A percentile compares a stretch with the other conserved stretches of the same genome.
phyloP scores from a whole-genome alignment of 371 early-diverging fungal species.

The Capillidium heterosporum region DNA sequence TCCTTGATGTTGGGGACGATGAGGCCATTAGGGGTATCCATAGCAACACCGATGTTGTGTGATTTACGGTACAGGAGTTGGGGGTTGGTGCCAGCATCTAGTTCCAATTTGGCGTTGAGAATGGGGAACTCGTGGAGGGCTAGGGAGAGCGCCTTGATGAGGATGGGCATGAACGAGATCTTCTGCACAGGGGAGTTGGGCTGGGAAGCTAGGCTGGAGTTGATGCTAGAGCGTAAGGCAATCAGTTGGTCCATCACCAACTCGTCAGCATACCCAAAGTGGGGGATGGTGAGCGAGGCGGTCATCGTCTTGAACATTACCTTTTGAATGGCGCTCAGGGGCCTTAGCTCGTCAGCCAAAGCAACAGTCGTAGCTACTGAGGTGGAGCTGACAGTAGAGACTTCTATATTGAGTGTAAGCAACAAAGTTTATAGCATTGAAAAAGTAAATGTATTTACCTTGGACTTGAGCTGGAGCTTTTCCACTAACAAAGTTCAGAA shows the following conservation, averaged over 20 bases:
- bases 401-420: neutral
- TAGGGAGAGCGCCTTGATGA: constrained; percentile 79
- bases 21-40: constrained; percentile 90
- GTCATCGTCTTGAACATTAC: constrained; percentile 97
- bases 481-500: constrained; percentile 33
- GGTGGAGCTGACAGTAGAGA: neutral
- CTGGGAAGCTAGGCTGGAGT: constrained; percentile 24
- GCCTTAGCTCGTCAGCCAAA: constrained; percentile 18
- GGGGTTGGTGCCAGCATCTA: constrained; percentile 23
- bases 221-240: constrained; percentile 44
- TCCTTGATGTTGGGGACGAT: constrained; percentile 89
- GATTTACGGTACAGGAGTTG: constrained; percentile 45
- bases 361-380: constrained; percentile 5
- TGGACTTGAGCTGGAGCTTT: constrained; percentile 6
- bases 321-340: constrained; percentile 69
- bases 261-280: constrained; percentile 87
- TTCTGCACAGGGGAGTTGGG: constrained; percentile 31
- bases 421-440: neutral
- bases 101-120: constrained; percentile 59
- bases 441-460: constrained; percentile 9
- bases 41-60: constrained; percentile 91
- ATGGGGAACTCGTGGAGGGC: constrained; percentile 72
- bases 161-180: constrained; percentile 85
- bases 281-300: constrained; percentile 76
- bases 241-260: constrained; percentile 52